Percentiles rank a stretch among this genome's conserved stretches.
phyloP scores from a whole-genome alignment of 441 rosid genomes.

The Aquilaria agallochum region DNA sequence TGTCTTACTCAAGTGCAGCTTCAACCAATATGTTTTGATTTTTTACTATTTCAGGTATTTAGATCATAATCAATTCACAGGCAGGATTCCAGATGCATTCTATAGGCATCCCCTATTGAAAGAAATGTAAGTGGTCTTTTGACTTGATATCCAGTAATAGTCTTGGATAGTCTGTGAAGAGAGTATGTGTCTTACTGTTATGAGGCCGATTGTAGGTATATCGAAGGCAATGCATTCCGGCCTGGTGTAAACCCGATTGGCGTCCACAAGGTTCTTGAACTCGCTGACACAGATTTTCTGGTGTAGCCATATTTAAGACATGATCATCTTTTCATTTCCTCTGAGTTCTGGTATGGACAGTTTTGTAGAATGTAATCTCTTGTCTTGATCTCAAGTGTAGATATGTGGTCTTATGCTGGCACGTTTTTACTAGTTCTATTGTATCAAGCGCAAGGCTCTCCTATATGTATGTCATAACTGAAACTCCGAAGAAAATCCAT shows the following conservation, averaged over 20 bases:
- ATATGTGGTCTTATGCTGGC: too few species aligned
- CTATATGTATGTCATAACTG: too few species aligned
- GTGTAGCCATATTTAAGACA: conserved; percentile 28
- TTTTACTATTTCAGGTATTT: conserved; percentile 42
- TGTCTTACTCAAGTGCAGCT: not conserved
- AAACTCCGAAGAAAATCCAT: too few species aligned
- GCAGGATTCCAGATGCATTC: conserved; percentile 60
- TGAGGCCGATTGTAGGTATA: conserved; percentile 37
- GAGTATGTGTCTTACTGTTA: not conserved
- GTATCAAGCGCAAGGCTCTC: too few species aligned
- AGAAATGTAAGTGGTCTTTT: conserved; percentile 55
- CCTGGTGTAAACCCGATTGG: conserved; percentile 62
- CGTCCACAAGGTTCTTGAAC: conserved; percentile 59
- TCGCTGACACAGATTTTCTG: conserved; percentile 64
- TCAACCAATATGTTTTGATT: not conserved
- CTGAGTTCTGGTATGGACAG: too few species aligned
- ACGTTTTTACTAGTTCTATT: too few species aligned
- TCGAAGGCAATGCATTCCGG: conserved; percentile 67
- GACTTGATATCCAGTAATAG: not conserved
- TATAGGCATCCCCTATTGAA: conserved; percentile 72
- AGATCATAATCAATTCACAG: conserved; percentile 76
- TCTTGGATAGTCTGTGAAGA: not conserved
- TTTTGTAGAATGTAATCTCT: too few species aligned
- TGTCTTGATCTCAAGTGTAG: too few species aligned
- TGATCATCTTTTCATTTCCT: too few species aligned